These are phyloP conservation scores for Cladosporium velox DNA, from an alignment of 2,329 filamentous ascomycete genomes.

Conservation along the genomic window DNA sequence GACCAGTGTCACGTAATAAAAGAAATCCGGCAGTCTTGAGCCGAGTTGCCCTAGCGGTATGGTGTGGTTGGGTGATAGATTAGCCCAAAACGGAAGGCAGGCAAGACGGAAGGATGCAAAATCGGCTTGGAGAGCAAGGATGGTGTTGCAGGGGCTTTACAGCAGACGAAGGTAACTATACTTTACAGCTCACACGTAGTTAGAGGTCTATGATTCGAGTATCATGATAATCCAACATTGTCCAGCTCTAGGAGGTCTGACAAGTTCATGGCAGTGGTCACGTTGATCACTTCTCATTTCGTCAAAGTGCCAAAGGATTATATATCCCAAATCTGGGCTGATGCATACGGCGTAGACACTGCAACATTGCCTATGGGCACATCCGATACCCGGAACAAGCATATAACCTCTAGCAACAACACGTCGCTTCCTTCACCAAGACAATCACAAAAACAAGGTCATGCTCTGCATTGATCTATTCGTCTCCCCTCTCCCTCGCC, in stretches of 20 bases:
- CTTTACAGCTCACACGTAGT: background rate
- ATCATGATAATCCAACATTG: accelerated
- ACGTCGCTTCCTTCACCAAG: background rate
- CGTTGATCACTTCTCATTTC: background rate
- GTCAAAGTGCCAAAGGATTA: background rate
- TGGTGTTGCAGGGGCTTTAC: background rate
- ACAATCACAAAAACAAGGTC: background rate
- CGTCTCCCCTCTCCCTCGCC: background rate
- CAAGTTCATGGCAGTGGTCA: too few relatives aligned
- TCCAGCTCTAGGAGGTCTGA: background rate
- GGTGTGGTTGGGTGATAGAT: background rate
- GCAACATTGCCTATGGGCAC: background rate
- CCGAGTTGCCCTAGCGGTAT: background rate
- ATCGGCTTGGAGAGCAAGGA: background rate
- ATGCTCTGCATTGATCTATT: background rate
- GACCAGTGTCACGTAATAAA: background rate
- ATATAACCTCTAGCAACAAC: background rate
- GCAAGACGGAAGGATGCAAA: background rate
- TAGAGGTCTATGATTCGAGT: background rate
- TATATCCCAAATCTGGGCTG: background rate
- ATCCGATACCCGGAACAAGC: background rate
- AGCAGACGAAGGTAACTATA: background rate
- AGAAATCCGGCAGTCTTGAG: background rate
- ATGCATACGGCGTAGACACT: background rate
- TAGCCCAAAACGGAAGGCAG: background rate